These are phyloP conservation scores for Xylariaceae sp. DNA, from an alignment of 2,329 filamentous ascomycete genomes.

Conservation along the genomic window DNA sequence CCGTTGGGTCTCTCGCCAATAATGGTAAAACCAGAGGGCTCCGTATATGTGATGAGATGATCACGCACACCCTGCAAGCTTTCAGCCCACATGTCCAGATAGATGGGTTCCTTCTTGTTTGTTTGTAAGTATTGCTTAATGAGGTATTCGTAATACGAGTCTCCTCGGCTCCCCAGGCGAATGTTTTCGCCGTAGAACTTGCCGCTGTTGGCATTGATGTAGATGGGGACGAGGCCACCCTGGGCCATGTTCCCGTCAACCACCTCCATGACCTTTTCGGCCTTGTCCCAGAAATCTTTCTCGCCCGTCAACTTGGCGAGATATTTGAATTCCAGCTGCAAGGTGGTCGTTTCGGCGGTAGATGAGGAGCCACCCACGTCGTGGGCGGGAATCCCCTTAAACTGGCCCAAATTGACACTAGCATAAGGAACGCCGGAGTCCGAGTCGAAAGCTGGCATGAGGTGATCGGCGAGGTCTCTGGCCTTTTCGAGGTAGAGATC, in stretches of 20 bases:
- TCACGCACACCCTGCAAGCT: conserved; percentile 81
- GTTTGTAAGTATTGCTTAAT: conserved; percentile 99
- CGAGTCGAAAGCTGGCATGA: conserved; percentile 85
- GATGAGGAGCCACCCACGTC: conserved; percentile 83
- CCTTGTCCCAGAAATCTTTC: conserved; percentile 84
- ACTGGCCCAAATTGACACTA: conserved; percentile 80
- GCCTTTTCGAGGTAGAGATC: conserved; percentile 96
- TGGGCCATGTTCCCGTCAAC: conserved; percentile 76
- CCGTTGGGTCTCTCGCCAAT: conserved; percentile 81
- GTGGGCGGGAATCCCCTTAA: conserved; percentile 74
- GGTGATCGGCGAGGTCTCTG: conserved; percentile 81
- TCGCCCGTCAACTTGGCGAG: conserved; percentile 92
- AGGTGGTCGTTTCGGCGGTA: conserved; percentile 84
- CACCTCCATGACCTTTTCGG: conserved; percentile 86
- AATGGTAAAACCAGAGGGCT: conserved; percentile 76
- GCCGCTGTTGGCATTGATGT: conserved; percentile 74
- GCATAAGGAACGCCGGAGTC: conserved; percentile 83
- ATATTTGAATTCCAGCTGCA: conserved; percentile 97
- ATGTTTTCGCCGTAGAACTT: conserved; percentile 81
- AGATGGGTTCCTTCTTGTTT: conserved; percentile 76
- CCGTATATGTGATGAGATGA: conserved; percentile 85
- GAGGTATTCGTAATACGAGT: conserved; percentile 98
- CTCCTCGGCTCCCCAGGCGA: conserved; percentile 85
- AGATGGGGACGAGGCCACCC: conserved; percentile 89
- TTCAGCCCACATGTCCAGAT: conserved; percentile 91